phyloP scores from a whole-genome alignment of 495 filamentous ascomycete genomes.

The Penicillium coffeae region DNA sequence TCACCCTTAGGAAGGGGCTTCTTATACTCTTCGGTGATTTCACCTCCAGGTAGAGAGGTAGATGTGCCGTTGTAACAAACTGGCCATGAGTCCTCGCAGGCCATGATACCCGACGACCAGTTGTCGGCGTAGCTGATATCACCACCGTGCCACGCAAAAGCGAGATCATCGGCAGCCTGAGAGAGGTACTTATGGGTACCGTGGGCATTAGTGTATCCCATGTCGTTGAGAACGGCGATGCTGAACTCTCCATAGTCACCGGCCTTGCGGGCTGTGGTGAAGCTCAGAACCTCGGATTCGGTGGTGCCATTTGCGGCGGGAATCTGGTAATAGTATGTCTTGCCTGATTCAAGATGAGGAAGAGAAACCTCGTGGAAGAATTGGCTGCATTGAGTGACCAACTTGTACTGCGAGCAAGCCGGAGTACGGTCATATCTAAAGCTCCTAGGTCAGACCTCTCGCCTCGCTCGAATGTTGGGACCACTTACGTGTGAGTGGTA shows the following conservation, averaged over 20 bases:
- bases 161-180: conserved; percentile 32
- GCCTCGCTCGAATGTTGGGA: neutral
- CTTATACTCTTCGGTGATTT: conserved; percentile 34
- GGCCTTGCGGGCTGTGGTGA: conserved; percentile 40
- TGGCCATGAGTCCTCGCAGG: conserved; percentile 46
- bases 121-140: conserved; percentile 49
- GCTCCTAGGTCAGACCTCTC: neutral
- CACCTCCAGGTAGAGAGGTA: conserved; percentile 32
- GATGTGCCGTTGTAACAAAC: conserved; percentile 52
- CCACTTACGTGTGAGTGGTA: conserved; percentile 30
- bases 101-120: conserved; percentile 48
- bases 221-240: conserved; percentile 45
- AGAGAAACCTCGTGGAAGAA: conserved; percentile 48
- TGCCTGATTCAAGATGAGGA: conserved; percentile 31
- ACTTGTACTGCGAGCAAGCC: conserved; percentile 40
- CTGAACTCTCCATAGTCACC: conserved; percentile 30
- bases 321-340: conserved; percentile 47
- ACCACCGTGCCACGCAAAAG: conserved; percentile 51
- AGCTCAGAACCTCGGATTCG: conserved; percentile 33
- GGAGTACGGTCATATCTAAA: conserved; percentile 49
- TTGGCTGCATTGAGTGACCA: conserved; percentile 48
- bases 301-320: conserved; percentile 43
- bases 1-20: conserved; percentile 45
- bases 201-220: conserved; percentile 48
- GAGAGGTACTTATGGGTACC: conserved; percentile 43